phyloP scores from a whole-genome alignment of 192 early-diverging fungal species.

The Podila horticola region DNA sequence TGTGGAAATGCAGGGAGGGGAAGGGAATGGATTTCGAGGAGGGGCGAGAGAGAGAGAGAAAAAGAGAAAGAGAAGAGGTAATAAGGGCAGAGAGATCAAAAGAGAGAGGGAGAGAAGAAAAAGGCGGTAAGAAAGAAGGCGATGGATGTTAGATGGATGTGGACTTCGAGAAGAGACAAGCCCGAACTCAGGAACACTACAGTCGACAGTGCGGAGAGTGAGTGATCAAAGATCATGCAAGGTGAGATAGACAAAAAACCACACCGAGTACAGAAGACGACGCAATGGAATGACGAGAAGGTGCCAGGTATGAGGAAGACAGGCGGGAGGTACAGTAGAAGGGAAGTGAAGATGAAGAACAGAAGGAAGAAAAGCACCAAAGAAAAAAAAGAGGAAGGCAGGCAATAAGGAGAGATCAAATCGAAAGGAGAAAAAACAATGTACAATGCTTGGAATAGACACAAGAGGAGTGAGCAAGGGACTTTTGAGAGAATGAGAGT shows the following conservation, averaged over 20 bases:
- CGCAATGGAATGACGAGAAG: too few species aligned
- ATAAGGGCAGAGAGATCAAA: background rate
- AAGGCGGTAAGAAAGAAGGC: background rate
- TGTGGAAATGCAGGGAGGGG: constrained; percentile 1
- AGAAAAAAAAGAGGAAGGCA: background rate
- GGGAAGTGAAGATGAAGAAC: background rate
- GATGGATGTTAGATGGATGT: background rate
- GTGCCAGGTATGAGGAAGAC: too few species aligned
- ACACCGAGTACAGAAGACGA: too few species aligned
- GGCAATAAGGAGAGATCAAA: background rate
- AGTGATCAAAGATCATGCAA: too few species aligned
- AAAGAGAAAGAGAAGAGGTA: background rate
- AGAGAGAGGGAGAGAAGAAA: background rate
- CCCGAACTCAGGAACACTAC: too few species aligned
- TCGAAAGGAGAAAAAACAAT: background rate
- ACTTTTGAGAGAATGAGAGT: background rate
- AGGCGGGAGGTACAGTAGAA: too few species aligned
- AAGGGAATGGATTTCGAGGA: background rate
- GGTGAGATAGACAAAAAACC: too few species aligned
- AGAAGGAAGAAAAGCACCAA: background rate
- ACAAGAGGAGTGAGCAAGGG: background rate
- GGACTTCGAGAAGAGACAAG: background rate
- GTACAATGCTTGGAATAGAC: background rate
- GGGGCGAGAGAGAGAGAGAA: constrained; percentile 1
- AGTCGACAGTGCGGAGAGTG: too few species aligned